These are phyloP conservation scores for Skeletonema tropicum DNA, from an alignment of 108 stramenopile species.

Conservation along the genomic window DNA sequence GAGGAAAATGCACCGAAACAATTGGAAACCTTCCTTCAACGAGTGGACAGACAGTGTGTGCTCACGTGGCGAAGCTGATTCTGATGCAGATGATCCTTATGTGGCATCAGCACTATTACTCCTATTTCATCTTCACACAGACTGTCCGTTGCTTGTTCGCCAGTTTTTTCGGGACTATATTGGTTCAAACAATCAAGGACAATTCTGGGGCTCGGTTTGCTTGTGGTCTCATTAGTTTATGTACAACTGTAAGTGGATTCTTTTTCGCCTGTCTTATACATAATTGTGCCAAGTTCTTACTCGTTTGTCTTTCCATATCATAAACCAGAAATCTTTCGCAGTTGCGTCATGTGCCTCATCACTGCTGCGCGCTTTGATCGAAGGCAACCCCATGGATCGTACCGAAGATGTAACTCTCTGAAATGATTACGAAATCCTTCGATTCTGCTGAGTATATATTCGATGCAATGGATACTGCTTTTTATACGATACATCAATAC, in stretches of 20 bases:
- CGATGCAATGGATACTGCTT: conserved; percentile 23
- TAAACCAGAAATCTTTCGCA: conserved; percentile 34
- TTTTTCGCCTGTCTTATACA: not conserved
- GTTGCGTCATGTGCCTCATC: conserved; percentile 41
- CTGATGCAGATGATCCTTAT: conserved; percentile 1
- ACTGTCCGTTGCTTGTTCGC: conserved; percentile 33
- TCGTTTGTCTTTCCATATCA: too few relatives aligned
- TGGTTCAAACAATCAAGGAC: conserved; percentile 2
- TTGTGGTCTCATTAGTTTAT: conserved; percentile 31
- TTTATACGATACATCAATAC: conserved; percentile 19
- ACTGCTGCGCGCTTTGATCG: conserved; percentile 40
- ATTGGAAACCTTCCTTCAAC: conserved; percentile 33
- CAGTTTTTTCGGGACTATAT: conserved; percentile 24
- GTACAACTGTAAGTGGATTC: conserved; percentile 35
- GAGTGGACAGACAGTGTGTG: conserved; percentile 12
- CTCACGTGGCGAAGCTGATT: conserved; percentile 8
- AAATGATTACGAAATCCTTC: conserved; percentile 32
- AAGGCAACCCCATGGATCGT: conserved; percentile 36
- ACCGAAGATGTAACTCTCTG: conserved; percentile 37
- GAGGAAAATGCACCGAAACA: conserved; percentile 11
- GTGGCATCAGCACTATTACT: conserved; percentile 35
- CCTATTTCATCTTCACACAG: conserved; percentile 36
- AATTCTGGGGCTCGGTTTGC: conserved; percentile 15
- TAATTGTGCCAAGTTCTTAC: too few relatives aligned
- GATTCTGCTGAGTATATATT: conserved; percentile 17